phyloP scores from a whole-genome alignment of 257 asterid species.

The Misopates orontium region DNA sequence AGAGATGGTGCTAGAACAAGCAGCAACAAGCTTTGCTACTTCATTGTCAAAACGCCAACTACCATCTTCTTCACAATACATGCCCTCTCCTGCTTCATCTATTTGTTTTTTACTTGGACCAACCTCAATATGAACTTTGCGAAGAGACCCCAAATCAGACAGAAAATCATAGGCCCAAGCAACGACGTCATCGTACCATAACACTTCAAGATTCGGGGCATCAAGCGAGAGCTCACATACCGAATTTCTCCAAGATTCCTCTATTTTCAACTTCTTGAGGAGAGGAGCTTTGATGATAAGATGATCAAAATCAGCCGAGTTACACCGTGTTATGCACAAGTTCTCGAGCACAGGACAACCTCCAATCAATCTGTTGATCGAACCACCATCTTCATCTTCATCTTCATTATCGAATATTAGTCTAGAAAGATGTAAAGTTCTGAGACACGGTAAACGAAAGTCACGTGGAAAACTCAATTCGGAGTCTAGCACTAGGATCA shows the following conservation, averaged over 20 bases:
- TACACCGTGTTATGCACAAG: background rate
- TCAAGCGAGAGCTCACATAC: background rate
- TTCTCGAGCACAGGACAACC: background rate
- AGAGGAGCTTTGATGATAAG: background rate
- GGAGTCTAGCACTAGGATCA: background rate
- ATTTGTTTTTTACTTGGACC: background rate
- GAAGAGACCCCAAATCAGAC: background rate
- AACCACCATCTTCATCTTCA: too few relatives aligned
- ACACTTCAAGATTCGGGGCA: conserved; percentile 2
- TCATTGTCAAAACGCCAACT: background rate
- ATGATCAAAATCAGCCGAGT: background rate
- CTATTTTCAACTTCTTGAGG: background rate
- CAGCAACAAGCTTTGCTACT: background rate
- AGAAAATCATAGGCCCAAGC: too few relatives aligned
- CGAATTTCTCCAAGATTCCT: background rate
- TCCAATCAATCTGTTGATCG: background rate
- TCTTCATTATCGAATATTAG: background rate
- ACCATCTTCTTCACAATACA: background rate
- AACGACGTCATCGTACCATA: background rate
- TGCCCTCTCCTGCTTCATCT: background rate
- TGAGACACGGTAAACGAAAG: background rate
- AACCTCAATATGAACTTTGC: conserved; percentile 1
- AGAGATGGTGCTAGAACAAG: background rate
- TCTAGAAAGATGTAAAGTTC: background rate
- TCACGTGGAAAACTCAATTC: background rate